Percentiles rank a stretch among this genome's conserved stretches.
Conservation (phyloP, 495 filamentous ascomycete genomes). For the Daldinia vernicosa region DNA sequence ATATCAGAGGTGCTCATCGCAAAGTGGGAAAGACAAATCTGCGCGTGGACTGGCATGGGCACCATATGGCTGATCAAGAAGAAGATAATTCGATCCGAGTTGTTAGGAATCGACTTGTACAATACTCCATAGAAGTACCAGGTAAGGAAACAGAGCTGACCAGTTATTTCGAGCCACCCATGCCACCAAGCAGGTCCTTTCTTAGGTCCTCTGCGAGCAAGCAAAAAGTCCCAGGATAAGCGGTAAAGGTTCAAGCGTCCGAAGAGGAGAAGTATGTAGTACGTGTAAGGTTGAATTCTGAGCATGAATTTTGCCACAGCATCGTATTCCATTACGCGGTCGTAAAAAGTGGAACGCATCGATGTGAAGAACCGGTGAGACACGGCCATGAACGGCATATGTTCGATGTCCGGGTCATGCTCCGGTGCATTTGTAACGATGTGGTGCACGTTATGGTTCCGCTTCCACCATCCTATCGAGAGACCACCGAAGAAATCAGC, state of each 20-base stretch:
- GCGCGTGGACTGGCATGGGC: constrained; percentile 87
- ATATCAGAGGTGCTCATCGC: constrained; percentile 95
- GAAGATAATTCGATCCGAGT: constrained; percentile 74
- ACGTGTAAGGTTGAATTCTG: constrained; percentile 80
- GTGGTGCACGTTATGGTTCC: constrained; percentile 97
- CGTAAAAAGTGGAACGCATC: constrained; percentile 88
- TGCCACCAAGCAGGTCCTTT: constrained; percentile 91
- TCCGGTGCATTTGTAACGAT: constrained; percentile 97
- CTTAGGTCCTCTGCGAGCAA: constrained; percentile 76
- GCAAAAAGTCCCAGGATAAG: constrained; percentile 82
- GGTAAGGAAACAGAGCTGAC: constrained; percentile 88
- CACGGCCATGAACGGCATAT: constrained; percentile 94
- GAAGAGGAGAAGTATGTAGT: constrained; percentile 85
- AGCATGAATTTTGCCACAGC: constrained; percentile 74
- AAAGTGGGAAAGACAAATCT: constrained; percentile 97
- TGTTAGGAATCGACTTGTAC: constrained; percentile 77
- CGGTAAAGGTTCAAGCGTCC: constrained; percentile 93
- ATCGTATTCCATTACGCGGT: constrained; percentile 86
- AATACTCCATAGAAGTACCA: constrained; percentile 92
- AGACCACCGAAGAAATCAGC: constrained; percentile 91
- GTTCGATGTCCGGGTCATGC: constrained; percentile 97
- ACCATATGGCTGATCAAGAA: constrained; percentile 88
- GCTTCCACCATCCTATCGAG: constrained; percentile 97
- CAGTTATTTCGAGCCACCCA: constrained; percentile 82
- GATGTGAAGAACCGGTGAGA: constrained; percentile 83